These are phyloP conservation scores for Phytophthora pluvialis DNA, from an alignment of 352 stramenopile genomes.

Conservation along the genomic window DNA sequence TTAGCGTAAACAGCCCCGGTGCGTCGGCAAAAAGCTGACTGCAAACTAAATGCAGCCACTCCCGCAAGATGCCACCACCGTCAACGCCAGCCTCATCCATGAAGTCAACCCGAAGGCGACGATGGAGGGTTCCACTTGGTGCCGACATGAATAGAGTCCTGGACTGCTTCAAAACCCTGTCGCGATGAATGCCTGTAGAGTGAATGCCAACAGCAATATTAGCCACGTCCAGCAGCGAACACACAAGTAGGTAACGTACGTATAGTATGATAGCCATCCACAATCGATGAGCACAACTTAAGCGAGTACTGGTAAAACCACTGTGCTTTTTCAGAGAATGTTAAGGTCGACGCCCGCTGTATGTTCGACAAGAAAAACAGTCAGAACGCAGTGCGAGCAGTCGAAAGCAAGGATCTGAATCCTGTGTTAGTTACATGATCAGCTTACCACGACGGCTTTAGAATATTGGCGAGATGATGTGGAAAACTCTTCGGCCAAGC, in stretches of 20 bases:
- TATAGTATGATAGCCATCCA: conserved; percentile 69
- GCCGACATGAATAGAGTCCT: conserved; percentile 63
- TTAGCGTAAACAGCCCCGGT: conserved; percentile 56
- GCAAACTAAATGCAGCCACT: conserved; percentile 83
- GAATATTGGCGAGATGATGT: conserved; percentile 38
- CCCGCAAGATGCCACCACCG: conserved; percentile 76
- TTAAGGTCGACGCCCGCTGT: conserved; percentile 47
- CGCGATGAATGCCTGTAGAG: conserved; percentile 59
- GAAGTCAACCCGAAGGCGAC: conserved; percentile 87
- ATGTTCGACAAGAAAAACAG: conserved; percentile 6
- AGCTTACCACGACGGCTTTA: conserved; percentile 34
- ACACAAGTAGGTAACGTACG: conserved; percentile 39
- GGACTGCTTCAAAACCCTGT: conserved; percentile 77
- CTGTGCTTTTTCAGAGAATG: conserved; percentile 66
- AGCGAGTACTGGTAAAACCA: conserved; percentile 77
- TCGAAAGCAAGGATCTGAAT: background rate
- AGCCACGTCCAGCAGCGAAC: background rate
- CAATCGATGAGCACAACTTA: conserved; percentile 58
- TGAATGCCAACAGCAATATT: background rate
- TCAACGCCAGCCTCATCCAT: conserved; percentile 81
- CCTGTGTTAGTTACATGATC: background rate
- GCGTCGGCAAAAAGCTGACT: conserved; percentile 61
- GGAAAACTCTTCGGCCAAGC: conserved; percentile 36
- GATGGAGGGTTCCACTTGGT: conserved; percentile 54
- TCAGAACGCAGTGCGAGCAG: background rate